Conservation (phyloP, 441 rosid species). For the Gossypium schwendimanii region DNA sequence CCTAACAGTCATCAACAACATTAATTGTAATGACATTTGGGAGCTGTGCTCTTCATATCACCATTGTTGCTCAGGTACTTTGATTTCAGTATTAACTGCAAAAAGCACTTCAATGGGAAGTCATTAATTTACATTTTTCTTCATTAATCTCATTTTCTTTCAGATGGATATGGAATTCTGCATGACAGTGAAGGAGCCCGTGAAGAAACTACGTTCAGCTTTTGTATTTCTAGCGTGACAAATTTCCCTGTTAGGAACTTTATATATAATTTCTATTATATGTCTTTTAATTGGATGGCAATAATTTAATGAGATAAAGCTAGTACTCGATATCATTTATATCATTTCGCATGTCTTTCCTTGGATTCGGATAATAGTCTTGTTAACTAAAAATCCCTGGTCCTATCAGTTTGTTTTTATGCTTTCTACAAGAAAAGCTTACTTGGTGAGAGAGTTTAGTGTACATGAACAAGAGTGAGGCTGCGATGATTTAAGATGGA, state of each 20-base stretch:
- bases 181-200: slow-evolving; percentile 50
- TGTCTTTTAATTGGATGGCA: no score
- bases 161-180: slow-evolving; percentile 58
- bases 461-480: no score
- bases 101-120: not conserved
- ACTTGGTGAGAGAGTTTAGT: no score
- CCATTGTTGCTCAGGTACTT: slow-evolving; percentile 55
- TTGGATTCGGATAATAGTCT: no score
- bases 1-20: slow-evolving; percentile 39
- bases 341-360: no score
- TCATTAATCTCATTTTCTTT: not conserved
- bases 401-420: no score
- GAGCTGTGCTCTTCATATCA: slow-evolving; percentile 42
- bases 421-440: no score
- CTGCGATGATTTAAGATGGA: no score
- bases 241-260: not conserved
- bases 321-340: no score
- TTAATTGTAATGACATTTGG: slow-evolving; percentile 51
- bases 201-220: slow-evolving; percentile 45
- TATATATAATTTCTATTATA: no score
- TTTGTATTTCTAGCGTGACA: slow-evolving; percentile 31
- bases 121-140: not conserved
- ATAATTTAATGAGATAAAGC: no score
- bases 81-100: not conserved
- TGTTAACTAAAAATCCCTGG: no score